Percentiles rank a stretch among this genome's conserved stretches.
Conservation (phyloP, 768 basidiomycete genomes). For the Pisolithus microcarpus region DNA sequence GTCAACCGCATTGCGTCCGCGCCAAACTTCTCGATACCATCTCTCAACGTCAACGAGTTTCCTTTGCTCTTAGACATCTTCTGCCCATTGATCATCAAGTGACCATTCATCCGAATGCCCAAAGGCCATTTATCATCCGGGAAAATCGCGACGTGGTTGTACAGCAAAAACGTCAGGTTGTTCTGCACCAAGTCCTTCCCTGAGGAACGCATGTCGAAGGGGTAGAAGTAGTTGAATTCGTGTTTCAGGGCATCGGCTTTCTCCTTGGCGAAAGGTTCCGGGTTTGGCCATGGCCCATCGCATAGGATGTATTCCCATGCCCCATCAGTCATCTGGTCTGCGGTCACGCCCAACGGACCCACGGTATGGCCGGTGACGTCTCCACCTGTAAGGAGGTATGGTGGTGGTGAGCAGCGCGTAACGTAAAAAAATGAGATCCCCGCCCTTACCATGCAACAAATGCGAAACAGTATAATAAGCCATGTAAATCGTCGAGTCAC, state of each 20-base stretch:
- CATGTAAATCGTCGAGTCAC: constrained; percentile 99
- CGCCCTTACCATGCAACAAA: constrained; percentile 71
- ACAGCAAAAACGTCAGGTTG: constrained; percentile 88
- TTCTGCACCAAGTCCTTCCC: constrained; percentile 97
- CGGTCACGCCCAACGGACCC: constrained; percentile 77
- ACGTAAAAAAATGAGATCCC: not conserved
- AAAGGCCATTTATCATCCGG: constrained; percentile 79
- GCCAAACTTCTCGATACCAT: constrained; percentile 90
- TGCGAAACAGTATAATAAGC: constrained; percentile 94
- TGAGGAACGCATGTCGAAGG: constrained; percentile 95
- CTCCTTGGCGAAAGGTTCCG: constrained; percentile 59
- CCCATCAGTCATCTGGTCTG: constrained; percentile 95
- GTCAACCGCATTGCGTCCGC: constrained; percentile 90
- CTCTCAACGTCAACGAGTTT: constrained; percentile 85
- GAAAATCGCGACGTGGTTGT: constrained; percentile 95
- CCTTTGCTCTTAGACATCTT: constrained; percentile 99
- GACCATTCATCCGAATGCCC: constrained; percentile 92
- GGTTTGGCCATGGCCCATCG: constrained; percentile 65
- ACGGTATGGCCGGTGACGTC: constrained; percentile 71
- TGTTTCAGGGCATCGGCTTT: constrained; percentile 81
- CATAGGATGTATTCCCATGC: constrained; percentile 94
- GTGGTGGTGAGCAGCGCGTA: not conserved
- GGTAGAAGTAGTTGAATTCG: constrained; percentile 96
- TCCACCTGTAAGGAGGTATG: constrained; percentile 36
- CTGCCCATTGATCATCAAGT: constrained; percentile 94